phyloP scores from a whole-genome alignment of 2,329 filamentous ascomycete species.

The Metarhizium sp. region DNA sequence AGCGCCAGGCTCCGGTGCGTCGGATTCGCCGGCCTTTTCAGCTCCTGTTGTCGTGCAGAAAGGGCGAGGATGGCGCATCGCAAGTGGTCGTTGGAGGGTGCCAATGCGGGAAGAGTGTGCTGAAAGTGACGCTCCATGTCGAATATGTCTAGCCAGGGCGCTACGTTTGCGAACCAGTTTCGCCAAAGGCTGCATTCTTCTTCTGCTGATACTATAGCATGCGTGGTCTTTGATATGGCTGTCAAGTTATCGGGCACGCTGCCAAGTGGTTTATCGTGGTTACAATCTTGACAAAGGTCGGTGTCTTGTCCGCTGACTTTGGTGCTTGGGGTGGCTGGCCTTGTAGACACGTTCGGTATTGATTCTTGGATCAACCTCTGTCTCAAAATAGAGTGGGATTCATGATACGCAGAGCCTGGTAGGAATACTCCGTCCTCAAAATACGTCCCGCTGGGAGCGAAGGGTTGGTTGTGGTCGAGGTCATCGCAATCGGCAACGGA shows the following conservation, averaged over 20 bases:
- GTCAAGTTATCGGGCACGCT: not conserved
- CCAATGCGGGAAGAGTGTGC: slow-evolving; percentile 36
- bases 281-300: not conserved
- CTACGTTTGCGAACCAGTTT: slow-evolving; percentile 32
- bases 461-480: slow-evolving; percentile 17
- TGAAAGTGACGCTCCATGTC: slow-evolving; percentile 39
- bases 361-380: slow-evolving; percentile 35
- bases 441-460: slow-evolving; percentile 19
- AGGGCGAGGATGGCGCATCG: slow-evolving; percentile 40
- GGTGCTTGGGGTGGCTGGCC: slow-evolving; percentile 13
- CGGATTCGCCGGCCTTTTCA: slow-evolving; percentile 23
- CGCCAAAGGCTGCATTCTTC: slow-evolving; percentile 28
- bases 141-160: slow-evolving; percentile 43
- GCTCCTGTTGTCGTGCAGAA: slow-evolving; percentile 40
- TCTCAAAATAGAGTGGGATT: slow-evolving; percentile 34
- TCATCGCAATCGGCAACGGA: slow-evolving; percentile 12
- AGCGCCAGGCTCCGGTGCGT: slow-evolving; percentile 34
- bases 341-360: slow-evolving; percentile 25
- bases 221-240: not conserved
- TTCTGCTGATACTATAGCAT: slow-evolving; percentile 13
- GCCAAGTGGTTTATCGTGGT: not conserved
- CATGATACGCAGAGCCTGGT: slow-evolving; percentile 36
- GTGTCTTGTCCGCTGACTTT: slow-evolving; percentile 7
- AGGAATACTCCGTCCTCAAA: slow-evolving; percentile 31
- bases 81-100: slow-evolving; percentile 32